Conservation (phyloP, 2,329 filamentous ascomycete species). For the Fusarium chuoi region DNA sequence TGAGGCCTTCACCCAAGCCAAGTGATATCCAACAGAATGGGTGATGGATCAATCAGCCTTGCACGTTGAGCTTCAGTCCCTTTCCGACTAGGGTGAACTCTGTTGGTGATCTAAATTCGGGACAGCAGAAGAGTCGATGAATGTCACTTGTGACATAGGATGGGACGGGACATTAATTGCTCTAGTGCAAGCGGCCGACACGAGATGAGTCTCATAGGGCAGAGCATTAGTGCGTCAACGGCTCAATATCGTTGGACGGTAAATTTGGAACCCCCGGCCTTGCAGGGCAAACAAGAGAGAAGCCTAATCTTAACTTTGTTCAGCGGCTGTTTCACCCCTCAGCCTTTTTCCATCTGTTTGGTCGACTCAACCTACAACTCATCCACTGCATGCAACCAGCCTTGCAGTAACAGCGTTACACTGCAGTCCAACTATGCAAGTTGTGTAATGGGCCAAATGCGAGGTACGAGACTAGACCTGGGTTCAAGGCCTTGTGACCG, state of each 20-base stretch:
- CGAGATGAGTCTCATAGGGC: constrained; percentile 11
- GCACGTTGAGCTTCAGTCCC: background rate
- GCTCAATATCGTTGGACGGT: constrained; percentile 16
- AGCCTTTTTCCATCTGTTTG: constrained; percentile 14
- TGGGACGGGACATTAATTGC: background rate
- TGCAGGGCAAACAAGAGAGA: constrained; percentile 20
- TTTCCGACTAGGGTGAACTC: background rate
- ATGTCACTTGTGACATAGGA: background rate
- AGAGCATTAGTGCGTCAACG: constrained; percentile 16
- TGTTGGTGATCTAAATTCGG: background rate
- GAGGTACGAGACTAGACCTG: constrained; percentile 9
- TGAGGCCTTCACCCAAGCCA: background rate
- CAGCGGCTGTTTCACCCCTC: constrained; percentile 32
- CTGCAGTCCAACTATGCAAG: background rate
- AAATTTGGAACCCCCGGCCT: constrained; percentile 30
- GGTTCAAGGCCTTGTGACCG: constrained; percentile 25
- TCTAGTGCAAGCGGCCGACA: constrained; percentile 6
- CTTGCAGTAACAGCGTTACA: constrained; percentile 16
- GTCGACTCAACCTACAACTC: background rate
- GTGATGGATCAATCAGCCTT: constrained; percentile 13
- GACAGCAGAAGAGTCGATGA: background rate
- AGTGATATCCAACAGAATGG: background rate
- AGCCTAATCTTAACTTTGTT: constrained; percentile 40
- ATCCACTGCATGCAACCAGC: background rate
- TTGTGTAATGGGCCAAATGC: background rate